Evolutionary conservation across 2,329 filamentous ascomycete species (phyloP).

Genomic region (Salinomyces thailandicus): DNA sequence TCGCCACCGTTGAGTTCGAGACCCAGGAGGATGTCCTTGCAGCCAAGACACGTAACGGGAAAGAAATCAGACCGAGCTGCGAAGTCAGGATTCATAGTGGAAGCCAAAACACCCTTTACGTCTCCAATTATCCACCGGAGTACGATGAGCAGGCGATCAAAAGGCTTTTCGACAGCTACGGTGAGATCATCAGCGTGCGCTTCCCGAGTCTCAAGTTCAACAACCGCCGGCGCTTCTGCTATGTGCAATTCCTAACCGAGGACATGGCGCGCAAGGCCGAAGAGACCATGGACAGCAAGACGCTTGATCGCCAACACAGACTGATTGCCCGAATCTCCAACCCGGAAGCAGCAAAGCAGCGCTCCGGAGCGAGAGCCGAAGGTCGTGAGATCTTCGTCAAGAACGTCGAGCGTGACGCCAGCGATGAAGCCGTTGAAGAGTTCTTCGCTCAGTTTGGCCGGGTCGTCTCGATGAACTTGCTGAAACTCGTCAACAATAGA

Average conservation of each 20-base stretch:
- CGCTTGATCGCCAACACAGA: slow-evolving; percentile 57
- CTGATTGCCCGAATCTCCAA: slow-evolving; percentile 77
- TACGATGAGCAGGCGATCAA: slow-evolving; percentile 63
- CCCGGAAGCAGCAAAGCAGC: slow-evolving; percentile 63
- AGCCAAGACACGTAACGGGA: slow-evolving; percentile 71
- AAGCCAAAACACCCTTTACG: slow-evolving; percentile 69
- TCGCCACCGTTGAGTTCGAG: slow-evolving; percentile 77
- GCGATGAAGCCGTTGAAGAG: slow-evolving; percentile 58
- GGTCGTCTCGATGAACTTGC: slow-evolving; percentile 61
- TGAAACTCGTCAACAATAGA: slow-evolving; percentile 55
- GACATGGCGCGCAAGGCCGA: slow-evolving; percentile 58
- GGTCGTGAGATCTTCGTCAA: slow-evolving; percentile 77
- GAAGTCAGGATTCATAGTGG: slow-evolving; percentile 66
- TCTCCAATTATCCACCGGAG: slow-evolving; percentile 77
- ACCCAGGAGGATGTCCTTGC: slow-evolving; percentile 68
- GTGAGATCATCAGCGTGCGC: slow-evolving; percentile 73
- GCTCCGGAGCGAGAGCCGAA: slow-evolving; percentile 73
- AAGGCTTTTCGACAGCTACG: slow-evolving; percentile 59
- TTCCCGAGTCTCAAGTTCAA: slow-evolving; percentile 89
- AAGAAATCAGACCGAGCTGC: slow-evolving; percentile 60
- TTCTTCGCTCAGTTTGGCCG: slow-evolving; percentile 67
- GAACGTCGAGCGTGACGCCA: slow-evolving; percentile 68
- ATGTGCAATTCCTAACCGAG: slow-evolving; percentile 71
- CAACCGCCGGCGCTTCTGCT: slow-evolving; percentile 84
- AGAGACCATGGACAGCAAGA: slow-evolving; percentile 58